These are phyloP conservation scores for Chytriomyces sp. DNA, from an alignment of 192 early-diverging fungal genomes.

Conservation along the genomic window DNA sequence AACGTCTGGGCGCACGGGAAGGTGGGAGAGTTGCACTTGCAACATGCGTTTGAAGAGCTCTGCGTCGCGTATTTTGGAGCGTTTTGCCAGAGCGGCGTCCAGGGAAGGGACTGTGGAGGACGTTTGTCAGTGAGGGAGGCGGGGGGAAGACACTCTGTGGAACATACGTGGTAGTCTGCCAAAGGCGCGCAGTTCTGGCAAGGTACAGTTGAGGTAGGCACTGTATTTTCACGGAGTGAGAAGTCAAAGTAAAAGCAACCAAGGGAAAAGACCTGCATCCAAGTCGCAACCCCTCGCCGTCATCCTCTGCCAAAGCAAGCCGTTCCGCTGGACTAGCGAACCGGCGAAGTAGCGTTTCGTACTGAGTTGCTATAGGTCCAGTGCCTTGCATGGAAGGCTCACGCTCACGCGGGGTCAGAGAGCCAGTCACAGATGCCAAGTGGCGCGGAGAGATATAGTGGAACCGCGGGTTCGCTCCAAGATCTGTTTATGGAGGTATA, in stretches of 20 bases:
- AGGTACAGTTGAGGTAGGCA: slow-evolving; percentile 22
- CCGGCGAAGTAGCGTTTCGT: neutral
- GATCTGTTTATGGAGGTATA: neutral
- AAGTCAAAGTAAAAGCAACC: neutral
- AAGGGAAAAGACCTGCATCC: neutral
- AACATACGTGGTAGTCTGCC: slow-evolving; percentile 6
- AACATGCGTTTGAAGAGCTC: slow-evolving; percentile 5
- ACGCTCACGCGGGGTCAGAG: neutral
- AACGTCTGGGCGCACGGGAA: neutral
- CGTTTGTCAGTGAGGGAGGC: neutral
- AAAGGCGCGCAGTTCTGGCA: neutral
- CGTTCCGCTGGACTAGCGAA: neutral
- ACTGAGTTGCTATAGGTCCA: slow-evolving; percentile 1
- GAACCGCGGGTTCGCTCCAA: neutral
- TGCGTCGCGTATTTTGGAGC: neutral
- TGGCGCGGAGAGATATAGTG: neutral
- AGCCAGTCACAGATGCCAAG: neutral
- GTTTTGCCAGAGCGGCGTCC: neutral
- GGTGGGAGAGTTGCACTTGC: neutral
- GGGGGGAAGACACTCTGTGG: neutral
- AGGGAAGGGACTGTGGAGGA: slow-evolving; percentile 9
- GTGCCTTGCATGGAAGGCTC: neutral
- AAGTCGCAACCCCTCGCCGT: slow-evolving; percentile 5
- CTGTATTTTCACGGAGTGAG: too few species aligned
- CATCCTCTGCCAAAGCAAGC: neutral